Evolutionary conservation across 331 rosid species (phyloP), one percentile per base, ranked within the genome.

Genomic region (Quercus lobata): DNA sequence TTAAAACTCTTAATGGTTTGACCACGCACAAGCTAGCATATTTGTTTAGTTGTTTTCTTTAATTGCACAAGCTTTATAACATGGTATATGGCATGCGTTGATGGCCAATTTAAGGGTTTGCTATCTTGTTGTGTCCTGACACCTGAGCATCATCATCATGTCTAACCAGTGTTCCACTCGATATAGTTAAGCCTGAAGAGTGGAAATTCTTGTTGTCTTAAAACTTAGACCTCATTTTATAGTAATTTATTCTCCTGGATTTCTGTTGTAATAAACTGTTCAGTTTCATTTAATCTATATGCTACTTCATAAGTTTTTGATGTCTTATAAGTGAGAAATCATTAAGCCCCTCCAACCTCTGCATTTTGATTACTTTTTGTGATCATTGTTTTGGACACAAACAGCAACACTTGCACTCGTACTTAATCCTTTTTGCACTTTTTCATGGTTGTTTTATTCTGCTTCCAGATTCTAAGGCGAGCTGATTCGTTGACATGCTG

Each of bases 381-480:
- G 69, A 44, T 72, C 44, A 65, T 61, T 52, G 4, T 46, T 25
- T 32, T 80, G 29, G 12, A 60, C 56, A 25, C 54, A 72, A 72
- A 21, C 70, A 49, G 35, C 73, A 62, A 12, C 19, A 15, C 57
- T 27, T 75, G 56, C 49, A 16, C 46, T 19, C 5, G 21, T 27
- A n/a, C 41, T 18, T 30, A 9, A 24, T 69, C 11, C 41, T 58
- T 27, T 30, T 37, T 72, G 32, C 12, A 78, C 61, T 73, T 79
- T 34, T 71, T 76, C 82, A 75, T 82, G 71, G 69, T 75, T 83
- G 78, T 81, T 81, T 84, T 86, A 65, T 78, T 69, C 86, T 92
- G 81, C 85, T 96, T 79, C 86, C 98, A 96, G 97, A 87, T 83
- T 80, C 24, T 80, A 91, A 87, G 87, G 86, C 82, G 27, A 89